Evolutionary conservation across 441 rosid species (phyloP), one percentile per base, ranked within the genome.

Genomic region (Mallotus repandus): DNA sequence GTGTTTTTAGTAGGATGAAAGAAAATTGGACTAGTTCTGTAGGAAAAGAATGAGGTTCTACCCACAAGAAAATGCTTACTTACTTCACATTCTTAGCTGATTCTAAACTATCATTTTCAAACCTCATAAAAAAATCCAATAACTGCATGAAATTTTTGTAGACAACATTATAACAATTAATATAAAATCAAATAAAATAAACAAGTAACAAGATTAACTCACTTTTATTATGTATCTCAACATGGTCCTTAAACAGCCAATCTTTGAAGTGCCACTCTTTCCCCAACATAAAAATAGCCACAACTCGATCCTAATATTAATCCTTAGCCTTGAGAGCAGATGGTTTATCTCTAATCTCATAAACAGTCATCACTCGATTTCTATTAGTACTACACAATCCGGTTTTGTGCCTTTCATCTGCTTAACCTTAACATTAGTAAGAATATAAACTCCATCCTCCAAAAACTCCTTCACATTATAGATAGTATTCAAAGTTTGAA

Each of bases 261-360:
- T 93, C 99, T 80, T 93, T 95, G 78, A 95, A 95, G 84, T 95
- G 99, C 99, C 99, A 93, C 79, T 95, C 97, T 71, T 95, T 95
- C 9, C 99, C 99, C 85, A 93, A 73, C 13, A 95, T 96, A 2
- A 93, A 95, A 71, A 89, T 96, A 0, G 97, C 95, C 72, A 95
- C 96, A 54, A 95, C 97, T 60, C 94, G 79, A 58, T 93, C 99
- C 97, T n/a, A n/a, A n/a, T n/a, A n/a, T n/a, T 98, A 95, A 75
- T 91, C 98, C 79, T 91, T 95, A 2, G 89, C 72, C 78, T 88
- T 93, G 74, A 91, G 81, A 0, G 96, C 90, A 69, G 97, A 89
- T 0, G 96, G 98, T 83, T 93, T 95, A 63, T 95, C 99, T 84
- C 99, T 89, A 71, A 89, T 97, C 79, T 95, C 97, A 70, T 95